A percentile compares a stretch with the other conserved stretches of the same genome.
These are phyloP conservation scores for Serendipita sp. DNA, from an alignment of 768 basidiomycete species.

Conservation along the genomic window DNA sequence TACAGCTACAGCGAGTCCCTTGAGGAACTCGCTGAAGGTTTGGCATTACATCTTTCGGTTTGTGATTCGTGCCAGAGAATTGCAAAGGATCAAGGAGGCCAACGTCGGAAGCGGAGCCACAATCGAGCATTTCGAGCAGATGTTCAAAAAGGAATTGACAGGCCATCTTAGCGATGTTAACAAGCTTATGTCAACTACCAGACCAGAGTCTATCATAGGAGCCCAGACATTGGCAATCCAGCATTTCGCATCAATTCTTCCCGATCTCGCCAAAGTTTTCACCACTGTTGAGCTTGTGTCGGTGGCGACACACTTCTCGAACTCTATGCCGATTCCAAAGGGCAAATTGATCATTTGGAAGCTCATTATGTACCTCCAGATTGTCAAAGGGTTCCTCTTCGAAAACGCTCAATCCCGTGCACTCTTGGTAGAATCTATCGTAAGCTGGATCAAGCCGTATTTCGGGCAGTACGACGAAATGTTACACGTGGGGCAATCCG, in stretches of 20 bases:
- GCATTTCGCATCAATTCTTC: constrained; percentile 83
- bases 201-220: constrained; percentile 80
- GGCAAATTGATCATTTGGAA: constrained; percentile 89
- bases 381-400: constrained; percentile 78
- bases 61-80: constrained; percentile 73
- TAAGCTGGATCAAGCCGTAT: constrained; percentile 89
- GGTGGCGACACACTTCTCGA: constrained; percentile 64
- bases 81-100: constrained; percentile 69
- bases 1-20: constrained; percentile 52
- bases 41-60: constrained; percentile 97
- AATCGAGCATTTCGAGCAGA: constrained; percentile 67
- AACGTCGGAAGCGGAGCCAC: constrained; percentile 70
- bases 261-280: constrained; percentile 72
- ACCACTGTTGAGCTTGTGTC: constrained; percentile 69
- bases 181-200: constrained; percentile 67
- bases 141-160: constrained; percentile 71
- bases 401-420: constrained; percentile 65
- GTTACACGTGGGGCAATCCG: constrained; percentile 37
- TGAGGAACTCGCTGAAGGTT: constrained; percentile 84
- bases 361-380: constrained; percentile 82
- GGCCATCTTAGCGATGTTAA: constrained; percentile 68
- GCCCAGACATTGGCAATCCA: constrained; percentile 90
- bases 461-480: constrained; percentile 87
- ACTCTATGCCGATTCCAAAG: constrained; percentile 57
- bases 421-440: constrained; percentile 69